phyloP scores from a whole-genome alignment of 352 stramenopile species.

The Peronospora belbahrii region DNA sequence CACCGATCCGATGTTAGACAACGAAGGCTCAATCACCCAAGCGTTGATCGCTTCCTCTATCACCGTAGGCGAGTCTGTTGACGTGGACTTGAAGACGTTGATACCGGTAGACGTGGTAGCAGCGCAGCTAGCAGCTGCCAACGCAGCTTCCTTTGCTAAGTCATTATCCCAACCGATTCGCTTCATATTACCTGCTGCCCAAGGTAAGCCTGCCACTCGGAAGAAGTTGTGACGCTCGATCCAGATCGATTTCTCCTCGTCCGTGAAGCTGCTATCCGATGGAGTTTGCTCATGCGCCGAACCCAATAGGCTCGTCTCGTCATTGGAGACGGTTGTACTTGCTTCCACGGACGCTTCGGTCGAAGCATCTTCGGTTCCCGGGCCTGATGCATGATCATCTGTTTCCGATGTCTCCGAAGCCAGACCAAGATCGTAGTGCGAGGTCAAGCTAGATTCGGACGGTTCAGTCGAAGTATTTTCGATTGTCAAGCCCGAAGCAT shows the following conservation, averaged over 20 bases:
- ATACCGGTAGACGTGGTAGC: slow-evolving; percentile 31
- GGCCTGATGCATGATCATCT: no score
- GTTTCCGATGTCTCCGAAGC: no score
- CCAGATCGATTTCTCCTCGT: slow-evolving; percentile 52
- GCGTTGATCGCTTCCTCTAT: slow-evolving; percentile 47
- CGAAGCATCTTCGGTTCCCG: no score
- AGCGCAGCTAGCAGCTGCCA: slow-evolving; percentile 30
- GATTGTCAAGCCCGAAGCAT: no score
- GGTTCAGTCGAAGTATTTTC: no score
- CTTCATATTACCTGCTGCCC: slow-evolving; percentile 55
- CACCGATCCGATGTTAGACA: slow-evolving; percentile 28
- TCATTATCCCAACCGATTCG: slow-evolving; percentile 53
- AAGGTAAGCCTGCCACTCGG: slow-evolving; percentile 50
- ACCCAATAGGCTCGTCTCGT: slow-evolving; percentile 2
- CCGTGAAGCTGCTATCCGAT: slow-evolving; percentile 19
- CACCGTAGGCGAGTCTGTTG: slow-evolving; percentile 22
- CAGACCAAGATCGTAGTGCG: no score
- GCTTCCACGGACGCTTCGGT: no score
- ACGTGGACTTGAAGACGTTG: slow-evolving; percentile 39
- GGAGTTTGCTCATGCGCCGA: slow-evolving; percentile 6
- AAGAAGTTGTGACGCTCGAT: slow-evolving; percentile 75
- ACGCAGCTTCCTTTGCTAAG: slow-evolving; percentile 36
- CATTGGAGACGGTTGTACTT: no score
- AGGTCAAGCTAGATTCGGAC: no score
- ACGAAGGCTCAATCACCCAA: slow-evolving; percentile 39